Base-by-base conservation (phyloP, 2,329 filamentous ascomycete species). In the Zymoseptoria pseudotritici region DNA sequence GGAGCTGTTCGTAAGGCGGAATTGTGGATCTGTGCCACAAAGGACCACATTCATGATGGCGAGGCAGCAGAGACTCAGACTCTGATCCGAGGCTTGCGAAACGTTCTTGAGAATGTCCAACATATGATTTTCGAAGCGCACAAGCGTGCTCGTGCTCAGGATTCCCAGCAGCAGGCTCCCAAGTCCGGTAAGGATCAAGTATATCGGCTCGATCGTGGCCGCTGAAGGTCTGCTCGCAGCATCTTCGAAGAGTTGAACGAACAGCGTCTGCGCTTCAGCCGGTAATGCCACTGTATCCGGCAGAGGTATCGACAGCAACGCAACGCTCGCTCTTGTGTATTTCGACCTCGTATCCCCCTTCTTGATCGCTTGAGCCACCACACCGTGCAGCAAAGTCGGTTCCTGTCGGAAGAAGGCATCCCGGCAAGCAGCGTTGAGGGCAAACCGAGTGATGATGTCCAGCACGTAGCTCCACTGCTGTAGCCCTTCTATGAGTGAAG, bases 391-490 rank as follows among this genome's bases (percentile, higher is more conserved):
- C 0, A 74, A 55, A n/a, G 63, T 66, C 8, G 72, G 70, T 49
- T 74, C 67, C 19, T 63, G 61, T 20, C 56, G 54, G 10, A 75
- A 61, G 8, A 75, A 57, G 2, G 71, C 67, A 64, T 74, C 68
- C 58, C 73, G 63, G 29, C 71, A 56, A 9, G 53, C 50, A 17
- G 58, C 22, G 17, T 65, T 62, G 55, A 55, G 56, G 2, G 65
- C 68, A 64, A 85, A 76, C 46, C 66, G 69, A n/a, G 76, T 70
- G 49, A 86, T 69, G 26, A 85, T 73, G 29, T 76, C 72, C 58
- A 84, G 66, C 4, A 81, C 77, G 61, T 80, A 79, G 3, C 78
- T 74, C 71, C 81, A 83, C 53, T 78, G 75, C 36, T 79, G 75
- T 42, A 85, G 70, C 24, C 78, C 79, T 60, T 81, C 77, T 29